Base-by-base conservation (phyloP, 371 early-diverging fungal species). In the Syncephalastrum sp. region DNA sequence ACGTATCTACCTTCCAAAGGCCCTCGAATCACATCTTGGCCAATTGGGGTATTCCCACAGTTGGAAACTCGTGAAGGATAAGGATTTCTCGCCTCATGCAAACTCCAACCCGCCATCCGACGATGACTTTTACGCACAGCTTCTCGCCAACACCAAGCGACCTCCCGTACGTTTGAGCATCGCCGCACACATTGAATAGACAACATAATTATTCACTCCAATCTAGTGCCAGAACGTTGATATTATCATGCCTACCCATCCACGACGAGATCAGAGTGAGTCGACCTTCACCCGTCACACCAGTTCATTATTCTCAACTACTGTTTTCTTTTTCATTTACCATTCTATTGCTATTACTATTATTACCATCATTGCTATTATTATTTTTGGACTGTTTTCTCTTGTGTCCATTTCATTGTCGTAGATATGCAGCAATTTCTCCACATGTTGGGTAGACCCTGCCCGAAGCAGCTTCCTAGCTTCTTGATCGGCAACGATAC, bases 151-250 rank as follows among this genome's bases (percentile, higher is more conserved):
- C 19, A 64, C 60, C 33, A 59, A 60, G 27, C 56, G 53, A 15
- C 65, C 65, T 53, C 33, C 55, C 53, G 65, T 64, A 64, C 44
- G 17, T 47, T 49, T 13, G 2, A 2, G 44, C 24, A 48, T 14
- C 45, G 33, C 29, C 14, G 23, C 53, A 52, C 47, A 5, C 43
- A 45, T 16, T 21, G 29, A 33, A 47, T 24, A 12, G n/a, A 5
- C 29, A 14, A 21, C 16, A 15, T 16, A 41, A 16, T 21, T 6
- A 14, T 47, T 50, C 5, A 16, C 17, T 42, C n/a, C 23, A 14
- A 21, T 52, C 42, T 17, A 76, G 77, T 70, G 73, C 57, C 77
- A 76, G 59, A 68, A 66, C 38, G 59, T 69, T 42, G 77, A 76
- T 24, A 46, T 76, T 25, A 65, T 76, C 51, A 47, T 73, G 42